Evolutionary conservation across 257 asterid species (phyloP), one percentile per base, ranked within the genome.

Genomic region (Gentiana dahurica): DNA sequence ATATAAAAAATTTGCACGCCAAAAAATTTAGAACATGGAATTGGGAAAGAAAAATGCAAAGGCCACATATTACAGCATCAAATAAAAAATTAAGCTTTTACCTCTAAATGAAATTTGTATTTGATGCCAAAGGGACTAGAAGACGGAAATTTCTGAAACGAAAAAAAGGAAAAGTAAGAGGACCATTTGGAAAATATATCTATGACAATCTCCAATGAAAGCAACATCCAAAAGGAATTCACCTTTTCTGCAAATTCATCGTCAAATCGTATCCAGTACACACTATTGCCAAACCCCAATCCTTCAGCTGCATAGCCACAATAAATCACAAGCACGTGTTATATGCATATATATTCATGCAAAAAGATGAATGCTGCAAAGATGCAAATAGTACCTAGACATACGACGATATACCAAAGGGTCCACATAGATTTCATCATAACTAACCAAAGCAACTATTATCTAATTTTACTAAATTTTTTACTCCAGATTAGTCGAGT

Each of bases 41-140:
- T 38, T 47, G 15, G 15, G 6, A 15, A 5, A 8, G 11, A 24
- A 49, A 49, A 10, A 41, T 58, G 39, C 33, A 50, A 39, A 57
- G 53, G 12, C 8, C 56, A 59, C 33, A 61, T 12, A 36, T 46
- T n/a, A 6, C 24, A 47, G 53, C 58, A 36, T 8, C 13, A 37
- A 32, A 54, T 24, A 24, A 24, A 24, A 24, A 24, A 41, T 41
- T 7, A 41, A 4, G 6, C 10, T 10, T 5, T 1, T 69, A 87
- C 96, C 98, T 92, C 95, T 8, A 92, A 79, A 65, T 92, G 99
- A 74, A 92, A 92, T 68, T 75, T 81, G 85, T 92, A 92, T 65
- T 86, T 75, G 78, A 92, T 83, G 69, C 99, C 99, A 47, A 85
- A 92, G 38, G 99, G 99, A 65, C 75, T 78, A 49, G 95, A 81